phyloP scores from a whole-genome alignment of 1,284 basidiomycete genomes.

The Boletellus deceptivus region DNA sequence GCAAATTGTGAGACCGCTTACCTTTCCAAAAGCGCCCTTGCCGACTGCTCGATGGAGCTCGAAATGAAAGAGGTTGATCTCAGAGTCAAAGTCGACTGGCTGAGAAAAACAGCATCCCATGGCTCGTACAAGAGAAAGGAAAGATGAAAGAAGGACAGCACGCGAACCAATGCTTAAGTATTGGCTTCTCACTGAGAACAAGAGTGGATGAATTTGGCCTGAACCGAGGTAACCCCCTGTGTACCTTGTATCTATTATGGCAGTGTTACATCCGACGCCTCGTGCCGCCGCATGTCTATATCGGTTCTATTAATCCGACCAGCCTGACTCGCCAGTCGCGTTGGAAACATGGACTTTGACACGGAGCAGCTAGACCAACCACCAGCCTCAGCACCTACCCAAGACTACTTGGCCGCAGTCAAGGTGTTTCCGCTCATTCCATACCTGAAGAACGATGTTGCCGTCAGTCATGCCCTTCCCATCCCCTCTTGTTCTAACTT shows the following conservation, averaged over 20 bases:
- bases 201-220: constrained; percentile 28
- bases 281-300: too few species aligned
- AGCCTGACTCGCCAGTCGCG: not conserved
- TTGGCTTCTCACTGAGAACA: constrained; percentile 27
- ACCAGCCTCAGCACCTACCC: constrained; percentile 45
- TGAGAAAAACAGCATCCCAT: constrained; percentile 67
- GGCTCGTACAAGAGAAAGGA: constrained; percentile 38
- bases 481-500: constrained; percentile 8
- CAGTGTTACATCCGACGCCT: constrained; percentile 5
- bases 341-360: constrained; percentile 49
- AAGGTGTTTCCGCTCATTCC: constrained; percentile 77
- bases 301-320: not conserved
- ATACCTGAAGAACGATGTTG: constrained; percentile 64
- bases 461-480: constrained; percentile 43
- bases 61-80: constrained; percentile 95
- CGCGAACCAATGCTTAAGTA: constrained; percentile 24
- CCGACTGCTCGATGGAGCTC: constrained; percentile 91
- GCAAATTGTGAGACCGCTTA: constrained; percentile 39
- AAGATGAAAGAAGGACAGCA: constrained; percentile 28
- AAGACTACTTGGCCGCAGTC: constrained; percentile 55
- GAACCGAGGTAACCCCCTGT: constrained; percentile 4
- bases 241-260: constrained; percentile 23
- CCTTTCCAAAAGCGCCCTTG: constrained; percentile 98
- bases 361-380: constrained; percentile 36
- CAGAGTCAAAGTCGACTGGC: constrained; percentile 90